Conservation (phyloP, 768 basidiomycete species). For the Trametes gibbosa region DNA sequence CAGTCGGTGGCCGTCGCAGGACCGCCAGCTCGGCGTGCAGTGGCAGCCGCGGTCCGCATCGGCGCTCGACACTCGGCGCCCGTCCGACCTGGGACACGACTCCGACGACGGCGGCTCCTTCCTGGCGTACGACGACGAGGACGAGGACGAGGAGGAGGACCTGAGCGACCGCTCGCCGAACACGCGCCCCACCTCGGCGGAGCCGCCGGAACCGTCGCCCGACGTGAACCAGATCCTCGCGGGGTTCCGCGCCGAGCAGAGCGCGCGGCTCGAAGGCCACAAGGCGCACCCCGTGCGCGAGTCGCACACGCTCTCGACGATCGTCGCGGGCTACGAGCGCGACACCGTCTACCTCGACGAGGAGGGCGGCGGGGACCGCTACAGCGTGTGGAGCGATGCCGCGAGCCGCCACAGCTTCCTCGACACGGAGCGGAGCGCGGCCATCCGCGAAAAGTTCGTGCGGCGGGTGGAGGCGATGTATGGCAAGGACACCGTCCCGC, state of each 20-base stretch:
- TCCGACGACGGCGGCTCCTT: conserved; percentile 7
- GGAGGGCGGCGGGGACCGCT: conserved; percentile 36
- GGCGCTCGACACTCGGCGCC: conserved; percentile 12
- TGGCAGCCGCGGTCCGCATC: conserved; percentile 27
- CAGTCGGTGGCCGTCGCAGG: conserved; percentile 10
- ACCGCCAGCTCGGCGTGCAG: conserved; percentile 16
- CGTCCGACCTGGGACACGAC: not conserved
- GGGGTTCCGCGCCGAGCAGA: conserved; percentile 9
- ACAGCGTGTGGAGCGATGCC: conserved; percentile 42
- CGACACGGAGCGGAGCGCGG: conserved; percentile 51
- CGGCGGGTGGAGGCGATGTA: conserved; percentile 53
- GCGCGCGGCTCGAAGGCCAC: not conserved
- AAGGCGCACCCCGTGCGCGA: not conserved
- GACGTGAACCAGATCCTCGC: conserved; percentile 13
- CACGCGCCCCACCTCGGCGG: conserved; percentile 4
- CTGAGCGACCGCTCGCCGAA: conserved; percentile 10
- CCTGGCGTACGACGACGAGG: conserved; percentile 20
- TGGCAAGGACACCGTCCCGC: conserved; percentile 39
- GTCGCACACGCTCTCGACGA: conserved; percentile 14
- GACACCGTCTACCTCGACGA: conserved; percentile 19
- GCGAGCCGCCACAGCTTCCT: conserved; percentile 48
- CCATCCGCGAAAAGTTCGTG: conserved; percentile 48
- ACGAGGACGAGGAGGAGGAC: conserved; percentile 16
- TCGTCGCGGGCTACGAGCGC: conserved; percentile 17
- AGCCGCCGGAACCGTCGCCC: conserved; percentile 12